phyloP scores from a whole-genome alignment of 139 green algal species.

The Chlamydomonas schloesseri region DNA sequence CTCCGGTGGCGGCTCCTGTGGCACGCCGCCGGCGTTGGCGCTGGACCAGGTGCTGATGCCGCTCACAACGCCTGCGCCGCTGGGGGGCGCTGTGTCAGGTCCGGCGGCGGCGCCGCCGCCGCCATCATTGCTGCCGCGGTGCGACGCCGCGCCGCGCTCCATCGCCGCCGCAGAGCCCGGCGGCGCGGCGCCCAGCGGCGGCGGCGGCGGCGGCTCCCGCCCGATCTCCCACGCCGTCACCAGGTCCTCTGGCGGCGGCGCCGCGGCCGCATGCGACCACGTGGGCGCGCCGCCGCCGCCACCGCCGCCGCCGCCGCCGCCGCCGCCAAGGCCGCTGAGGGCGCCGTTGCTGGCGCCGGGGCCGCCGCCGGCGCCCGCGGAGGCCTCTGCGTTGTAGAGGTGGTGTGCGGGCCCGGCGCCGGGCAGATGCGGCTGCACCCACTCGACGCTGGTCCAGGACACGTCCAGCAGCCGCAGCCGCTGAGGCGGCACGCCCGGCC shows the following conservation, averaged over 20 bases:
- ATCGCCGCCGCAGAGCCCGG: too few relatives aligned
- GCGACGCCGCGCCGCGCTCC: too few relatives aligned
- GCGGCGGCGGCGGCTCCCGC: not conserved
- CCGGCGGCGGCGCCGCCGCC: too few relatives aligned
- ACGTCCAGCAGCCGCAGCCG: conserved; percentile 83
- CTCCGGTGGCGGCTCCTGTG: too few relatives aligned
- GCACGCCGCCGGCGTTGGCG: too few relatives aligned
- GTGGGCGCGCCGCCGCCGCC: not conserved
- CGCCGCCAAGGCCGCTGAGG: not conserved
- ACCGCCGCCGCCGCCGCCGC: not conserved
- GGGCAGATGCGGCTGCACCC: conserved; percentile 61
- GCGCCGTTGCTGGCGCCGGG: not conserved
- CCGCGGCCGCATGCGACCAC: not conserved
- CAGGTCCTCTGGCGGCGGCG: not conserved
- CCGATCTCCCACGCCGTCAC: conserved; percentile 10
- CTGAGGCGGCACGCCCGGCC: conserved; percentile 40
- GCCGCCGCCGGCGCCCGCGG: not conserved
- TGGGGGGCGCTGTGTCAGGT: too few relatives aligned
- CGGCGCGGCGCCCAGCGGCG: not conserved
- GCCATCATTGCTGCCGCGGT: too few relatives aligned
- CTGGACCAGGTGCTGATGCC: too few relatives aligned
- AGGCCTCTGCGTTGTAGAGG: not conserved
- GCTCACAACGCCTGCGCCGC: too few relatives aligned
- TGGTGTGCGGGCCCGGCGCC: not conserved
- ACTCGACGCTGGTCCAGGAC: conserved; percentile 85